Base-by-base conservation (phyloP, 2,329 filamentous ascomycete species). In the Periglandula ipomoeae region DNA sequence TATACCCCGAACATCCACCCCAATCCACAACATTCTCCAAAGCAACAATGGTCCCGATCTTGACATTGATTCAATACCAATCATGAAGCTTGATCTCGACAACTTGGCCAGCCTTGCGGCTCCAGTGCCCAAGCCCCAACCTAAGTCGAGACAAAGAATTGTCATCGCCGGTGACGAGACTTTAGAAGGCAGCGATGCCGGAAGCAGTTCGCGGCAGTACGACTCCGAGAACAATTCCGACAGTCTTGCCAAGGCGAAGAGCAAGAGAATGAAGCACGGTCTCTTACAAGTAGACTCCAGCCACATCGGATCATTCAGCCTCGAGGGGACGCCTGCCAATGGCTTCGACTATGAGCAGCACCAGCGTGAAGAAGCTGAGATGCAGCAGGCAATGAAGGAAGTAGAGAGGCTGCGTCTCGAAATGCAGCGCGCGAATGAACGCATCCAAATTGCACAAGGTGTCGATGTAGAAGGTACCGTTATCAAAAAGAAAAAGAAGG, bases 21-120 rank as follows among this genome's bases (percentile, higher is more conserved):
- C 87, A 0, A 82, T 93, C 44, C 86, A 91, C 59, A 86, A 81
- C 55, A 88, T 93, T 50, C 71, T 87, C 3, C 76, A 81, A 50
- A 81, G 75, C 50, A 81, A 81, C 50, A 90, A 91, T 60, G 84
- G 83, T 2, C 82, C 84, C 2, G 85, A 87, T 40, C 71, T 97
- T 8, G 91, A 98, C 61, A 84, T 98, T 39, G 93, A 98, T 65
- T 81, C 88, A 2, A 98, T 98, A 58, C 93, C 93, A 2, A 91
- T 98, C 59, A 93, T 98, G 82, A 83, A 95, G 62, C 75, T 98
- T 42, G 84, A 94, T 53, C 76, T 96, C 7, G 82, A 84, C 27
- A 77, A 76, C 51, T 63, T 75, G 8, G 56, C 55, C 8, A 57
- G 61, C 45, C 57, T 51, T 44, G 53, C 61, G 13, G 50, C 60